A percentile compares a stretch with the other conserved stretches of the same genome.
Conservation (phyloP, 352 stramenopile species). For the Pythium phragmiticola region DNA sequence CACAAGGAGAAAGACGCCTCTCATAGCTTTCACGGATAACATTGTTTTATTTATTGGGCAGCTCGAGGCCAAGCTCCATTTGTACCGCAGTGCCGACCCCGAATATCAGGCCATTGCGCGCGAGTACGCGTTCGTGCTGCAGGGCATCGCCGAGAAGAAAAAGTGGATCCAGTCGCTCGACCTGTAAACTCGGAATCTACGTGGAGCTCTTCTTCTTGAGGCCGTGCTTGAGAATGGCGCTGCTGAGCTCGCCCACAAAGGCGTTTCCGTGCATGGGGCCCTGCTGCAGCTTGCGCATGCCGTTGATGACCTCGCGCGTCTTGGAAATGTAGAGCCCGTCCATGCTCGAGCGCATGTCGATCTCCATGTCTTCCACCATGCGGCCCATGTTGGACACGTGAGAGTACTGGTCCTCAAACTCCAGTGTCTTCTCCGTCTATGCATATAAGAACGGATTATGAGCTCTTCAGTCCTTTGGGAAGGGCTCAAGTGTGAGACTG, state of each 20-base stretch:
- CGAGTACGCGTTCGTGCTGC: constrained; percentile 34
- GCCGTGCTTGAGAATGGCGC: constrained; percentile 72
- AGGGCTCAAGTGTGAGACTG: background rate
- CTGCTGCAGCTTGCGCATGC: constrained; percentile 86
- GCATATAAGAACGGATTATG: background rate
- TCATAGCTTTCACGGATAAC: background rate
- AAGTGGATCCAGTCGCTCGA: constrained; percentile 43
- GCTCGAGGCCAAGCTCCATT: constrained; percentile 35
- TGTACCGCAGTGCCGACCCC: constrained; percentile 33
- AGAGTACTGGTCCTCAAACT: constrained; percentile 71
- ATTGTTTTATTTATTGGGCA: background rate
- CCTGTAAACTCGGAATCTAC: constrained; percentile 24
- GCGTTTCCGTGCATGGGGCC: constrained; percentile 49
- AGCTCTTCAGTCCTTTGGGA: background rate
- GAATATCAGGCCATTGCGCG: constrained; percentile 40
- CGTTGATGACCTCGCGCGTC: constrained; percentile 93
- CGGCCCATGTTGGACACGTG: constrained; percentile 95
- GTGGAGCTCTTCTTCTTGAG: constrained; percentile 42
- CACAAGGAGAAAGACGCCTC: background rate
- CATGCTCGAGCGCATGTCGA: constrained; percentile 91
- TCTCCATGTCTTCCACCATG: constrained; percentile 97
- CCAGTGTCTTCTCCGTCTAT: constrained; percentile 59
- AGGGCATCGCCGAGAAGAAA: constrained; percentile 41
- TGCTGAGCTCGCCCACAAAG: constrained; percentile 75
- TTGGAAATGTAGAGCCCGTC: constrained; percentile 95